Evolutionary conservation across 768 basidiomycete genomes (phyloP).

Genomic region (Lactifluus piperatus): DNA sequence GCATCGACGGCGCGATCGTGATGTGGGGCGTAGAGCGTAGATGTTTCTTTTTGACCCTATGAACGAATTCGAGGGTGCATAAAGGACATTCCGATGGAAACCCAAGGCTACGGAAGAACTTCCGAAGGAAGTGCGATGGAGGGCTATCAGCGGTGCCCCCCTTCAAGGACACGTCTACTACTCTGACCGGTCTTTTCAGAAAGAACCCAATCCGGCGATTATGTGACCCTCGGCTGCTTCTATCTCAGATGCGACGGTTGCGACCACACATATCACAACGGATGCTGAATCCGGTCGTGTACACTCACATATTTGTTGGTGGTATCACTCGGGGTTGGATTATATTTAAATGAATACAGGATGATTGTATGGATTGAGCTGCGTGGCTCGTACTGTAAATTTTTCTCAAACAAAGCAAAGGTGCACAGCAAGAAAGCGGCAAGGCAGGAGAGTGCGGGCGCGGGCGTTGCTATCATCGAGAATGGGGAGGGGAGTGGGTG

Average conservation of each 20-base stretch:
- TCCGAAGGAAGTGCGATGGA: background rate
- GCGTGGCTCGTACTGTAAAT: slow-evolving; percentile 12
- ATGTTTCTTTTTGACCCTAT: slow-evolving; percentile 1
- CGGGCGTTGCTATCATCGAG: background rate
- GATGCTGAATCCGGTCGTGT: background rate
- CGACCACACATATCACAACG: background rate
- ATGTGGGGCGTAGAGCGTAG: background rate
- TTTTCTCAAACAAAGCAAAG: background rate
- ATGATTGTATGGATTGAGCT: slow-evolving; percentile 4
- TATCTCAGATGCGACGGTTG: background rate
- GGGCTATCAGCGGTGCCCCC: background rate
- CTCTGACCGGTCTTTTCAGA: background rate
- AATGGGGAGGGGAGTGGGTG: too few relatives aligned
- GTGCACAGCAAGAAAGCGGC: slow-evolving; percentile 11
- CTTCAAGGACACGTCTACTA: background rate
- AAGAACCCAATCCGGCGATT: background rate
- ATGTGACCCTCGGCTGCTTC: slow-evolving; percentile 1
- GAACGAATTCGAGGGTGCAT: slow-evolving; percentile 3
- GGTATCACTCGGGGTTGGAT: background rate
- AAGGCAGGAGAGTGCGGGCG: background rate
- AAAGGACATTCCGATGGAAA: slow-evolving; percentile 1
- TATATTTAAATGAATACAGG: slow-evolving; percentile 7
- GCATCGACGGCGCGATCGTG: background rate
- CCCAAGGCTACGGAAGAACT: background rate
- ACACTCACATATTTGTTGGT: background rate